Evolutionary conservation across 805 yeast genomes (phyloP).

Genomic region (Teunomyces panamensis): DNA sequence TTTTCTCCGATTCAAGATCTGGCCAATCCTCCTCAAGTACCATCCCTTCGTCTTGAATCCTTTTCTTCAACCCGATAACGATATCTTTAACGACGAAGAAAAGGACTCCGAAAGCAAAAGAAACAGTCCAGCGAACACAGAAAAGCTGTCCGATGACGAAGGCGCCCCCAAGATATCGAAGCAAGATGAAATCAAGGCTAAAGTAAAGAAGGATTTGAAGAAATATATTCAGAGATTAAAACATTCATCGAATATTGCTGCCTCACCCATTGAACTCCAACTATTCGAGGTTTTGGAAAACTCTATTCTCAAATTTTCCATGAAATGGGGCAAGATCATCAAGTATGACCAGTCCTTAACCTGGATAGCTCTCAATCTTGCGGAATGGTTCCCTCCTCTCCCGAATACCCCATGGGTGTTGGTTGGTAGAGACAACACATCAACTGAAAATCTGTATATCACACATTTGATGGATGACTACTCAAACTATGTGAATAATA

Average conservation of each 20-base stretch:
- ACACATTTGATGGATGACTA: conserved; percentile 37
- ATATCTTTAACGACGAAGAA: conserved; percentile 20
- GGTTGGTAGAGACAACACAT: conserved; percentile 48
- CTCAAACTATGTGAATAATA: conserved; percentile 33
- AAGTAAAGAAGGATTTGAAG: conserved; percentile 55
- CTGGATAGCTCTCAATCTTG: conserved; percentile 84
- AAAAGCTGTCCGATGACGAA: neutral
- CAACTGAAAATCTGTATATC: conserved; percentile 22
- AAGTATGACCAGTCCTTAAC: conserved; percentile 79
- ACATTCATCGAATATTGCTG: conserved; percentile 22
- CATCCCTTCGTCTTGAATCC: conserved; percentile 87
- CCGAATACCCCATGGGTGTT: conserved; percentile 51
- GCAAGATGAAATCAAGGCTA: conserved; percentile 22
- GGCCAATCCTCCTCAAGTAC: conserved; percentile 79
- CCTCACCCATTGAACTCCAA: conserved; percentile 46
- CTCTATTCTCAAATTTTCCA: conserved; percentile 61
- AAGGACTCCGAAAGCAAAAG: conserved; percentile 8
- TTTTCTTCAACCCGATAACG: conserved; percentile 59
- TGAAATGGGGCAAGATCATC: conserved; percentile 75
- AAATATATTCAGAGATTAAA: conserved; percentile 55
- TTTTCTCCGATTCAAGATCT: conserved; percentile 66
- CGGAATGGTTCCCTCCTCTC: conserved; percentile 83
- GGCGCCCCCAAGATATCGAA: neutral
- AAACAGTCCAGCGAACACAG: conserved; percentile 5
- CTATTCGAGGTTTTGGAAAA: conserved; percentile 56